Evolutionary conservation across 768 basidiomycete genomes (phyloP).

Genomic region (Suillus brevipes): DNA sequence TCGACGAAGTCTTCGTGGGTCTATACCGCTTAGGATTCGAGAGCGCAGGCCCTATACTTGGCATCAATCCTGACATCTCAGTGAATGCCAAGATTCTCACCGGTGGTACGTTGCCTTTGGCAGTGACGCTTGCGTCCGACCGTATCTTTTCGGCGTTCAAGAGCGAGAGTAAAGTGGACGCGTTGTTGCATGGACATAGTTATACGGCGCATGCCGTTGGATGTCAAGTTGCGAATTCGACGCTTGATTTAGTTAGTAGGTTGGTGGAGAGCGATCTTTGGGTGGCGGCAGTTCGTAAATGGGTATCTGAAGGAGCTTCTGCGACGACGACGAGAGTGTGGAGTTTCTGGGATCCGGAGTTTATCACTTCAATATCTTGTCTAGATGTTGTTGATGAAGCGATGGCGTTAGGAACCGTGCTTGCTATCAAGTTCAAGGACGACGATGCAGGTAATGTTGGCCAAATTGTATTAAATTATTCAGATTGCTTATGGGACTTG

Average conservation of each 20-base stretch:
- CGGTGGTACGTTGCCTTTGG: slow-evolving; percentile 86
- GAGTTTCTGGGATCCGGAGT: slow-evolving; percentile 86
- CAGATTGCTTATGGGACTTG: not conserved
- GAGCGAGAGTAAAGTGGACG: slow-evolving; percentile 74
- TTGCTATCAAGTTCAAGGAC: slow-evolving; percentile 74
- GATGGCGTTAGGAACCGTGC: slow-evolving; percentile 87
- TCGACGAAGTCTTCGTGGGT: slow-evolving; percentile 95
- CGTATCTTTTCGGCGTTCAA: slow-evolving; percentile 80
- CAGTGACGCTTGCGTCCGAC: slow-evolving; percentile 79
- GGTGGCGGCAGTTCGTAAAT: slow-evolving; percentile 56
- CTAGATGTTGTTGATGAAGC: slow-evolving; percentile 59
- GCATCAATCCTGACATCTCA: slow-evolving; percentile 80
- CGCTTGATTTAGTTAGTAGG: slow-evolving; percentile 64
- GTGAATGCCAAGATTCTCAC: slow-evolving; percentile 94
- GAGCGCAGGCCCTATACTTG: slow-evolving; percentile 64
- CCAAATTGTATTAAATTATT: not conserved
- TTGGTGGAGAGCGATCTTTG: slow-evolving; percentile 52
- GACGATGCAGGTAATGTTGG: slow-evolving; percentile 47
- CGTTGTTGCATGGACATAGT: slow-evolving; percentile 91
- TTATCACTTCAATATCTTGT: slow-evolving; percentile 63
- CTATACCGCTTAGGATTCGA: slow-evolving; percentile 83
- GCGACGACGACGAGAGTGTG: slow-evolving; percentile 44
- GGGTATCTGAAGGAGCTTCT: slow-evolving; percentile 38
- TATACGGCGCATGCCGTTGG: slow-evolving; percentile 95
- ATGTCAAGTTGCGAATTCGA: slow-evolving; percentile 86